Conservation (phyloP, 495 filamentous ascomycete species). For the Beverwykella pulmonaria region DNA sequence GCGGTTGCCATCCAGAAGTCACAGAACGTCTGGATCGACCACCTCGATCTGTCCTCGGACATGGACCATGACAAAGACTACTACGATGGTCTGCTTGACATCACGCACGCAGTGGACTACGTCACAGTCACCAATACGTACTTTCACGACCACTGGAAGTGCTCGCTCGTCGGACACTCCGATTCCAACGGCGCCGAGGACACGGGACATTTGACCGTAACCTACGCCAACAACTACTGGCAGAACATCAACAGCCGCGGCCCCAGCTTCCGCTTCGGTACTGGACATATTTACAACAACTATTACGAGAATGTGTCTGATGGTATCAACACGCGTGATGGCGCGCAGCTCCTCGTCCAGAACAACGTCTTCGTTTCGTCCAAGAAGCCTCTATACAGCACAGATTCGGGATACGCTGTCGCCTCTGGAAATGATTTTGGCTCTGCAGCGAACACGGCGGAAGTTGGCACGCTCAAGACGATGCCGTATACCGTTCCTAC, state of each 20-base stretch:
- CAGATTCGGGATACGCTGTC: conserved; percentile 59
- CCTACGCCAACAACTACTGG: conserved; percentile 67
- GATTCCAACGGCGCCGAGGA: conserved; percentile 55
- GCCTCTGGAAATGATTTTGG: conserved; percentile 61
- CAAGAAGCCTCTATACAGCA: conserved; percentile 56
- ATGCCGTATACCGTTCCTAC: conserved; percentile 56
- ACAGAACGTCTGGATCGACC: conserved; percentile 72
- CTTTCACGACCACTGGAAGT: conserved; percentile 68
- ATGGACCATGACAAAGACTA: conserved; percentile 54
- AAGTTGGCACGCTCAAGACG: conserved; percentile 51
- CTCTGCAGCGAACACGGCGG: conserved; percentile 51
- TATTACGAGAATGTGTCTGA: conserved; percentile 52
- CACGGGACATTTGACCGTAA: conserved; percentile 60
- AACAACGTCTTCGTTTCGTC: conserved; percentile 58
- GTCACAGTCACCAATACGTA: conserved; percentile 58
- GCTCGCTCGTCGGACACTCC: conserved; percentile 63
- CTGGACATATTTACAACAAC: conserved; percentile 58
- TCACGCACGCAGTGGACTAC: conserved; percentile 58
- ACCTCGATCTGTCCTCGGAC: conserved; percentile 64
- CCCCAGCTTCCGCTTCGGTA: conserved; percentile 66
- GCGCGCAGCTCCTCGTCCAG: conserved; percentile 66
- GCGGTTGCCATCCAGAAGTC: conserved; percentile 58
- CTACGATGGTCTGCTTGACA: conserved; percentile 68
- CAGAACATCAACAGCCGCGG: conserved; percentile 62
- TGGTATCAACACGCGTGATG: conserved; percentile 67